Base-by-base conservation (phyloP, 805 yeast genomes). In the Maudiozyma serrabonitensis region DNA sequence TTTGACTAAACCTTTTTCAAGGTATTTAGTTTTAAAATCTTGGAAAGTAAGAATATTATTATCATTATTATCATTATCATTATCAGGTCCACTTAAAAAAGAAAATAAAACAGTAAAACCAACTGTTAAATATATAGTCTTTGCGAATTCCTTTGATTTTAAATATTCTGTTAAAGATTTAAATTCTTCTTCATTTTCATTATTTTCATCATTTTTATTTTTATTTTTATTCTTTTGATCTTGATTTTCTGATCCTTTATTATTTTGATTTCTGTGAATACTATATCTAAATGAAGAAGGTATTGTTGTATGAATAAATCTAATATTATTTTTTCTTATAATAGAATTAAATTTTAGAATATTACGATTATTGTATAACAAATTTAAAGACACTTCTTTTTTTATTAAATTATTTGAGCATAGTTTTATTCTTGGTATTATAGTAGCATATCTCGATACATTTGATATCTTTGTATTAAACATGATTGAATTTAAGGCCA, bases 11-110 rank as follows among this genome's bases (percentile, higher is more conserved):
- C 95, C 95, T 56, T 79, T 79, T 54, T 84, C 87, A 31, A 90
- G 70, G 56, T 84, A 82, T 50, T 82, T 79, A n/a, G 82, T 74
- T 64, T 84, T 84, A 73, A 90, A 89, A 61, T 87, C 95, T 69
- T 87, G 95, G 73, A 82, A 84, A 1, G 90, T 75, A 44, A 79
- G 59, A 9, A 63, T 62, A 25, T 19, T 39, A 38, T 47, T 47
- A 5, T 43, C 31, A 37, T 45, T 43, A 5, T 62, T 56, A 16
- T 21, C 23, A 21, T 54, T 46, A 35, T 54, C 51, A 21, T 63
- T 45, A 15, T 52, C 28, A 2, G 56, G 38, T 3, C 56, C 48
- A 4, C 67, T 59, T 32, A 69, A 49, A n/a, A 70, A 46, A 41
- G 68, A 64, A 49, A 69, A 68, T n/a, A 72, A 45, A 2, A 70